Evolutionary conservation across 306 rosid species (phyloP).

Genomic region (Vigna radiata): DNA sequence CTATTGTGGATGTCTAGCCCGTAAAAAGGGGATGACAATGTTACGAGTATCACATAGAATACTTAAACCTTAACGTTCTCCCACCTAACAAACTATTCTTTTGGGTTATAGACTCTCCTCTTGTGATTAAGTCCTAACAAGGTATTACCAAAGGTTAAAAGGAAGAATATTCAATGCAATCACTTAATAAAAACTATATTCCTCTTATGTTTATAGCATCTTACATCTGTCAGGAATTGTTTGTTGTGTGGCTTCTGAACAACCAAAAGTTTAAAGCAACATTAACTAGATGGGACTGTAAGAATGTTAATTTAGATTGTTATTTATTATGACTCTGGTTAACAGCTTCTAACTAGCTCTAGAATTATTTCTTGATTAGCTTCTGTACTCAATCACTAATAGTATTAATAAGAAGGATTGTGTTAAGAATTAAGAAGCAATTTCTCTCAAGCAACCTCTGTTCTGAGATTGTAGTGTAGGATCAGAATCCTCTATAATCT

Average conservation of each 20-base stretch:
- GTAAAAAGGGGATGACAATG: too few relatives aligned
- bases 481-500: not conserved
- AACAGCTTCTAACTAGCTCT: not conserved
- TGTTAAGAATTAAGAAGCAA: not conserved
- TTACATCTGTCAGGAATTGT: not conserved
- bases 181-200: not conserved
- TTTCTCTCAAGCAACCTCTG: conserved; percentile 6
- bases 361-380: not conserved
- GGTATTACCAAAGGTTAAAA: not conserved
- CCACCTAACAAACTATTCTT: too few relatives aligned
- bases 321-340: not conserved
- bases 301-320: not conserved
- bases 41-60: too few relatives aligned
- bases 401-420: not conserved
- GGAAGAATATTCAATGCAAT: not conserved
- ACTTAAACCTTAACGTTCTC: too few relatives aligned
- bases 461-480: not conserved
- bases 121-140: too few relatives aligned
- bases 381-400: not conserved
- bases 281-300: not conserved
- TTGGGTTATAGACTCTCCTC: too few relatives aligned
- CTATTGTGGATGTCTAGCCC: too few relatives aligned
- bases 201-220: not conserved
- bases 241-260: not conserved
- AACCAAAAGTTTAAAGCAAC: not conserved